phyloP scores from a whole-genome alignment of 169 alveolate genomes.

The Plasmodium sp. region DNA sequence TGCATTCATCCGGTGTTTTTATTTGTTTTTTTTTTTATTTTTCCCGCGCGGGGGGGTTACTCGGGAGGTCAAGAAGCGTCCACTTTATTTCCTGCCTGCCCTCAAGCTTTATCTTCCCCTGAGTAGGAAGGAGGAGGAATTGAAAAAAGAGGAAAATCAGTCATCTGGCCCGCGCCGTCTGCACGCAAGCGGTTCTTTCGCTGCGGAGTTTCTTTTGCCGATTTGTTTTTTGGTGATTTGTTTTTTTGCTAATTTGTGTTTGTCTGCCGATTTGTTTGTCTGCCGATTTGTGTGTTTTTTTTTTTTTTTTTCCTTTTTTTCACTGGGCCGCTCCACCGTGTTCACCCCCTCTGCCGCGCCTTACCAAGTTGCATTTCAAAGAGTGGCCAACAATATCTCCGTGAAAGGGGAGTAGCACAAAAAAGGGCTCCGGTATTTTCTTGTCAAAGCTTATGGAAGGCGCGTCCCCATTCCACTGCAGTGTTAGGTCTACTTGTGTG shows the following conservation, averaged over 20 bases:
- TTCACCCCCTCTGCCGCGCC: neutral
- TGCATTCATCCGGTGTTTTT: neutral
- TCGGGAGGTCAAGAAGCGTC: constrained; percentile 15
- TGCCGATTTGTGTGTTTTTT: neutral
- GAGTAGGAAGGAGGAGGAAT: neutral
- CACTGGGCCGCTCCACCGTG: neutral
- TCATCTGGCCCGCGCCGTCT: neutral
- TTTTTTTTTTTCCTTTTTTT: neutral
- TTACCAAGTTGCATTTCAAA: constrained; percentile 29
- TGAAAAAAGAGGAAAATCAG: neutral
- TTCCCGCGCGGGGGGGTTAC: neutral
- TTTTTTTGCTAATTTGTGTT: neutral
- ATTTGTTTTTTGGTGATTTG: neutral
- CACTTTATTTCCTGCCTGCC: constrained; percentile 35
- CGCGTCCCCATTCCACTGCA: constrained; percentile 7
- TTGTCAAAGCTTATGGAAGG: neutral
- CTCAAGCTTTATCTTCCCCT: constrained; percentile 40
- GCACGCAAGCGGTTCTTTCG: neutral
- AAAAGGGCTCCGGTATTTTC: constrained; percentile 22
- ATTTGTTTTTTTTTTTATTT: constrained; percentile 1
- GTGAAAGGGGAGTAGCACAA: constrained; percentile 18
- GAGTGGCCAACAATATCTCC: constrained; percentile 6
- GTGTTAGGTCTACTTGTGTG: neutral
- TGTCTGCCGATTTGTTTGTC: neutral
- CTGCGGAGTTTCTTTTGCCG: neutral